phyloP scores from a whole-genome alignment of 148 eudicot genomes.

The Fallopia convolvulus region DNA sequence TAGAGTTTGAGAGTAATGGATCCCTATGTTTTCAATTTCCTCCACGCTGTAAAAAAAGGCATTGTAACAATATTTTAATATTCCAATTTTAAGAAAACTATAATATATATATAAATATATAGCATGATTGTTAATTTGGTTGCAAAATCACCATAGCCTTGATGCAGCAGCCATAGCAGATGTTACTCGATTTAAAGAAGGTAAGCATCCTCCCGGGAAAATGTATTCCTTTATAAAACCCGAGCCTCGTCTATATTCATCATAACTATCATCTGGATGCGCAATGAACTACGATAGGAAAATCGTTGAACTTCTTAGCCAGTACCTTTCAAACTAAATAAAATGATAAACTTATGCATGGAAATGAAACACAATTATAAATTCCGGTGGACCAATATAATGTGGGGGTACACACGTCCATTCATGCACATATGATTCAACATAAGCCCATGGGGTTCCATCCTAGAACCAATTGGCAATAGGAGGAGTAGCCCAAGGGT shows the following conservation, averaged over 20 bases:
- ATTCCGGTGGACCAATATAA: too few species aligned
- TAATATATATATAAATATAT: not conserved
- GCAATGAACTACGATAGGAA: slow-evolving; percentile 34
- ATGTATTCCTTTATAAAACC: slow-evolving; percentile 59
- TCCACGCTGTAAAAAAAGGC: slow-evolving; percentile 31
- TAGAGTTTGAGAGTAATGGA: slow-evolving; percentile 46
- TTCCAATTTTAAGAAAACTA: not conserved
- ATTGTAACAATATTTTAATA: not conserved
- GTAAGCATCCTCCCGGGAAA: slow-evolving; percentile 52
- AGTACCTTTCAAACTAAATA: not conserved
- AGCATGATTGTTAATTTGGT: too few species aligned
- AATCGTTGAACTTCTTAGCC: not conserved
- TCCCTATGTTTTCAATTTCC: slow-evolving; percentile 53
- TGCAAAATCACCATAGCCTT: slow-evolving; percentile 34
- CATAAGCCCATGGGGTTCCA: too few species aligned
- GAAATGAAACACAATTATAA: not conserved
- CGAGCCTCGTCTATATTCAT: slow-evolving; percentile 42
- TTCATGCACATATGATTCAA: too few species aligned
- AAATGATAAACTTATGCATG: not conserved
- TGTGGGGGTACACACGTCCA: too few species aligned
- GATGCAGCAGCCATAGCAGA: slow-evolving; percentile 59
- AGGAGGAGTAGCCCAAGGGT: too few species aligned
- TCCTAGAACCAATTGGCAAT: too few species aligned
- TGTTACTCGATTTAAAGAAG: slow-evolving; percentile 41
- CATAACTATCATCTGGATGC: slow-evolving; percentile 40